Base-by-base conservation (phyloP, 306 rosid genomes). In the Cucumis cinereus region DNA sequence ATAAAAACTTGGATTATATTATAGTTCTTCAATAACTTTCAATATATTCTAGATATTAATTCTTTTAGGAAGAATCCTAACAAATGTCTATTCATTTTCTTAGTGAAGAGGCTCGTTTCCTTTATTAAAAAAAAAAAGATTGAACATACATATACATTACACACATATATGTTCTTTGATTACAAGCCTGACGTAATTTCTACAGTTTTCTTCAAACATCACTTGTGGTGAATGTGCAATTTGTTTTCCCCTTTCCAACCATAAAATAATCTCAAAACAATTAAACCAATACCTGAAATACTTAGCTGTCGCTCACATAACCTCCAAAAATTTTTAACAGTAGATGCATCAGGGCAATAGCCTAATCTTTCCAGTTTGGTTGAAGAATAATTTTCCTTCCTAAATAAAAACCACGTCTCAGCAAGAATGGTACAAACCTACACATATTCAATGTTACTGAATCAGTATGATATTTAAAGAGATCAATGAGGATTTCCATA, bases 381-480 rank as follows among this genome's bases (percentile, higher is more conserved):
- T 69, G 89, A 81, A 73, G 81, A 62, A 83, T 87, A 86, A 33
- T 74, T 85, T 67, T 79, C 41, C 73, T 53, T 86, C 74, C 84
- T 85, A 81, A 88, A 87, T 70, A 91, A 66, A 86, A 74, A 77
- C 96, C 94, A 91, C 22, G 78, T 83, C 73, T 90, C 94, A 22
- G 90, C 87, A 61, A 90, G 88, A 71, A 90, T 80, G 20, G 76
- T 52, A 85, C 98, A 91, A 66, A 94, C 98, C 98, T 93, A 71
- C 68, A 85, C 77, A 73, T 33, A 58, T 47, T 50, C 79, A 56
- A 82, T 62, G 76, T 77, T 57, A 62, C 85, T 72, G 84, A 88
- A 83, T 53, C 57, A 81, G 63, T 80, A 26, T 23, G 73, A 72
- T 20, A 66, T 74, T 66, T 69, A 73, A 45, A 77, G 24, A 79